Evolutionary conservation across 768 basidiomycete species (phyloP), one percentile per base, ranked within the genome.

Genomic region (Amanita rubescens): DNA sequence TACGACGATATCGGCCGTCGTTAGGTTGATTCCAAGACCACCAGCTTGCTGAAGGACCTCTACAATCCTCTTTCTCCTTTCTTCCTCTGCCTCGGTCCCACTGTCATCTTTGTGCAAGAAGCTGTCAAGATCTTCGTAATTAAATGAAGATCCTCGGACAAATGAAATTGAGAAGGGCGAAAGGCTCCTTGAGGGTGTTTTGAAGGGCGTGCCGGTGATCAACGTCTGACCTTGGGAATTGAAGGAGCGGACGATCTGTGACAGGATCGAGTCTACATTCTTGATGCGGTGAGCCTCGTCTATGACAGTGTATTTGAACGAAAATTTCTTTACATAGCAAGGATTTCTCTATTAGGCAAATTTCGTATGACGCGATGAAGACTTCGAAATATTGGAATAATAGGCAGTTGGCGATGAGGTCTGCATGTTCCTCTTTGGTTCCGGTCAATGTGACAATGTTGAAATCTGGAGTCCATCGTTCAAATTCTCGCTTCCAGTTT

Each of bases 251-350:
- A 98, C 92, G 63, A 99, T n/a, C n/a, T n/a, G n/a, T n/a, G n/a
- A n/a, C n/a, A n/a, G n/a, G n/a, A n/a, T n/a, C n/a, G n/a, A n/a
- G n/a, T n/a, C n/a, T n/a, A n/a, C n/a, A n/a, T n/a, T n/a, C n/a
- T n/a, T n/a, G n/a, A n/a, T n/a, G n/a, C 96, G 87, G 64, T 99
- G 95, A 0, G 95, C 95, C 71, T 99, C 95, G 70, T 99, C 95
- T 63, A 99, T 98, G 59, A 89, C 81, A 68, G 97, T 97, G 70
- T 98, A 98, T 68, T 95, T 91, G 74, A 97, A 98, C 0, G 87
- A 87, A 67, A 97, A 91, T 68, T 95, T 95, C 70, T 91, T 93
- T 67, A 98, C 96, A 60, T 95, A 91, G 58, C 97, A 79, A 66
- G 92, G 95, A 57, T 98, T 90, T 68, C 97, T 96, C 69, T 99